Conservation (phyloP, 768 basidiomycete genomes). For the Pulveroboletus sp. region DNA sequence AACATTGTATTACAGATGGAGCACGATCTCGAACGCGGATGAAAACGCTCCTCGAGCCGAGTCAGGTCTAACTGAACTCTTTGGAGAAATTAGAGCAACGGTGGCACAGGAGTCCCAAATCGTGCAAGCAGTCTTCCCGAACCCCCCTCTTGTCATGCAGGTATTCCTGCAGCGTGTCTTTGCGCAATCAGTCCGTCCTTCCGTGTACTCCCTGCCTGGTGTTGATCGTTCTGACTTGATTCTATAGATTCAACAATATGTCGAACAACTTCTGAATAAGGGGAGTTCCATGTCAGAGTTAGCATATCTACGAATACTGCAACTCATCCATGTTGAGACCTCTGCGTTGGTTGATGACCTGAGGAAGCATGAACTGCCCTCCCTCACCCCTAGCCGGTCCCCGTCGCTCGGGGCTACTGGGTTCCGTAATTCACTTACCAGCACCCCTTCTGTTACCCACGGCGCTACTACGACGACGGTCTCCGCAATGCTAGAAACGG, state of each 20-base stretch:
- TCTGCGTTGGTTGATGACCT: conserved; percentile 83
- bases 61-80: conserved; percentile 71
- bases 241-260: conserved; percentile 88
- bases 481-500: conserved; percentile 85
- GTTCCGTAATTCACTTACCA: conserved; percentile 51
- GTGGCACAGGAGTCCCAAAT: conserved; percentile 97
- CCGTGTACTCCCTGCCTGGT: not conserved
- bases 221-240: conserved; percentile 2
- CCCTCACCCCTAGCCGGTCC: conserved; percentile 53
- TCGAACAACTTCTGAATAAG: conserved; percentile 81
- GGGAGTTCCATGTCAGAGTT: conserved; percentile 77
- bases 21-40: conserved; percentile 72
- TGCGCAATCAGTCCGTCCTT: conserved; percentile 78
- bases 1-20: conserved; percentile 58
- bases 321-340: conserved; percentile 78
- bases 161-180: conserved; percentile 97
- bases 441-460: conserved; percentile 37
- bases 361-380: conserved; percentile 82
- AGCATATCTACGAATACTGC: conserved; percentile 85
- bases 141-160: conserved; percentile 94
- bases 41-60: conserved; percentile 72
- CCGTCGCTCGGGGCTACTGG: conserved; percentile 56
- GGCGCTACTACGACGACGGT: conserved; percentile 46
- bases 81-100: conserved; percentile 82
- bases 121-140: conserved; percentile 97